Evolutionary conservation across 2,329 filamentous ascomycete species (phyloP), one percentile per base, ranked within the genome.

Genomic region (Arthrobotrys entomopaga): DNA sequence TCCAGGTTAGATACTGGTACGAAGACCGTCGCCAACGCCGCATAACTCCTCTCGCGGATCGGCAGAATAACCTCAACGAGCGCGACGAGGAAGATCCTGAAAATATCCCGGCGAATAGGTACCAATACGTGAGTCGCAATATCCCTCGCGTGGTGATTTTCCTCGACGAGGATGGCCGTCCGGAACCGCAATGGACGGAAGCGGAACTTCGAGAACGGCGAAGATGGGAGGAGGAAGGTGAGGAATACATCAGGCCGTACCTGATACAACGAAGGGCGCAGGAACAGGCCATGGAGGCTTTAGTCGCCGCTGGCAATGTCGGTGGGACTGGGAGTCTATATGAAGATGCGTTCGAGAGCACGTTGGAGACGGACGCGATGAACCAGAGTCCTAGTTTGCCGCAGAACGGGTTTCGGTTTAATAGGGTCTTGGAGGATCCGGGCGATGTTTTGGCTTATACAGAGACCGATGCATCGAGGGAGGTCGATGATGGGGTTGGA

Each of bases 1-100:
- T 73, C n/a, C 38, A 58, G 15, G 11, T 65, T 4, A 56, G 50
- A 19, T 73, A 73, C 19, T 66, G 61, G 61, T 66, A 43, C 22
- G 61, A 73, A 49, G 57, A 61, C 56, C 57, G 50, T 8, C 54
- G 69, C 1, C 48, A 29, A 8, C 69, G 61, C 38, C 8, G 29
- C 15, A 16, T 66, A 10, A 38, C 15, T 0, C 61, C 57, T 2
- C 19, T 61, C n/a, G 29, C 3, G 2, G 16, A 52, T 1, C 48
- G 54, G 0, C 29, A 34, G 29, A 2, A 10, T 8, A 24, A 56
- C 3, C n/a, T 60, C 19, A 2, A 13, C 10, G 7, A 29, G 0
- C 40, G 49, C 3, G 61, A 60, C 19, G 1, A 24, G 3, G 61
- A 65, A 58, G 69, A 73, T 16, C 61, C 69, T 1, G 57, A 61